Evolutionary conservation across 768 basidiomycete genomes (phyloP), one percentile per base, ranked within the genome.

Genomic region (Auriculariales sp.): DNA sequence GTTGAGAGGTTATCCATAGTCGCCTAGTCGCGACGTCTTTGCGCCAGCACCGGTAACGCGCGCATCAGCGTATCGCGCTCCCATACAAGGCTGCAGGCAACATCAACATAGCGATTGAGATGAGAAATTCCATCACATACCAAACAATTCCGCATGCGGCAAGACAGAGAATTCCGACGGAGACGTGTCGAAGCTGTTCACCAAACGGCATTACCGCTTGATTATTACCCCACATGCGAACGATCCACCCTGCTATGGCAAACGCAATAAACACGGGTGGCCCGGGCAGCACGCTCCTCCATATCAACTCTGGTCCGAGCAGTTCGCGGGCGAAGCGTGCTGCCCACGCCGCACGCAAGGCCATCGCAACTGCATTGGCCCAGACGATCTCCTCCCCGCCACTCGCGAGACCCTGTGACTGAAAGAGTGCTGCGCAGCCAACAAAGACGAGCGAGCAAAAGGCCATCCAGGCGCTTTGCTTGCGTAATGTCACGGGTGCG

Each of bases 391-490:
- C 78, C 0, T 72, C 69, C 55, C 89, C 88, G 28, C 81, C 82
- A 24, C 77, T 57, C 24, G 68, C 25, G 71, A 46, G 36, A 65
- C 57, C 48, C 42, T 10, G 63, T 78, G n/a, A n/a, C n/a, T n/a
- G 72, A 54, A 78, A 54, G 28, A 57, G 53, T 22, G 76, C 59
- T 50, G 81, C 68, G 32, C 74, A 68, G 22, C 62, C 56, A 34
- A 86, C 75, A 60, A 92, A 94, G 1, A 75, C 64, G 1, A 68
- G 60, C 0, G 89, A 89, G 61, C 85, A 90, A 0, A 61, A 66
- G n/a, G 81, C 70, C 81, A 98, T 86, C 78, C 81, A 88, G 36
- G 75, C 69, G 57, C 80, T 83, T 62, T 94, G 91, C 5, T 59
- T 61, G 42, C 68, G 75, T 9, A 99, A 64, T 61, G 92, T 82